Evolutionary conservation across 1,284 basidiomycete genomes (phyloP), one percentile per base, ranked within the genome.

Genomic region (Ganoderma multipileum): DNA sequence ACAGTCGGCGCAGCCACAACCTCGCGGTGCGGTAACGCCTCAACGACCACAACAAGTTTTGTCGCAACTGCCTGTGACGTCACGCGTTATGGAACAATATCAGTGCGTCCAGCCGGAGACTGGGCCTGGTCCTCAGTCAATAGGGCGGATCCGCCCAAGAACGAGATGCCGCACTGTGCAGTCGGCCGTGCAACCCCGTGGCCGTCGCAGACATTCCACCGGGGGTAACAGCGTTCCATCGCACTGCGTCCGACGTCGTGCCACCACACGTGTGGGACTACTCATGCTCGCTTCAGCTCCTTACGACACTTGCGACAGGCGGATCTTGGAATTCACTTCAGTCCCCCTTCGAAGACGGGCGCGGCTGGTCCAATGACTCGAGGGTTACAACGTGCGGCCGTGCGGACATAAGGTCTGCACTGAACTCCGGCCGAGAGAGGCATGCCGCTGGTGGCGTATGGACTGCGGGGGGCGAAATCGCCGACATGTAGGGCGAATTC

Each of bases 1-100:
- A 28, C 61, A 44, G 58, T 63, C 52, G 30, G 52, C 52, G 18
- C 52, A 30, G 33, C 3, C 28, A 6, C 52, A 20, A 41, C 61
- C 23, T 36, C 12, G 47, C 47, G 60, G 63, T 67, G 63, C 70
- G 38, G 66, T 63, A 55, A 38, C 62, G 68, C 69, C 71, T 52
- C 68, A 33, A 8, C 4, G 59, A 44, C 64, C 68, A 50, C 67
- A 33, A 33, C 33, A 33, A 33, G 33, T 33, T 33, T 33, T 64
- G 50, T 50, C 61, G 55, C 50, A 54, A 72, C 61, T 38, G 47
- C 42, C 60, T 60, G 68, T 70, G 65, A 60, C 54, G 64, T 60
- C 61, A 62, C 64, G 61, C 63, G 39, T 64, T 23, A 50, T 23
- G 47, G 23, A 12, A 50, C 23, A 23, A 47, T 23, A 23, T 11